phyloP scores from a whole-genome alignment of 768 basidiomycete species.

The Macrolepiota fuliginosa region DNA sequence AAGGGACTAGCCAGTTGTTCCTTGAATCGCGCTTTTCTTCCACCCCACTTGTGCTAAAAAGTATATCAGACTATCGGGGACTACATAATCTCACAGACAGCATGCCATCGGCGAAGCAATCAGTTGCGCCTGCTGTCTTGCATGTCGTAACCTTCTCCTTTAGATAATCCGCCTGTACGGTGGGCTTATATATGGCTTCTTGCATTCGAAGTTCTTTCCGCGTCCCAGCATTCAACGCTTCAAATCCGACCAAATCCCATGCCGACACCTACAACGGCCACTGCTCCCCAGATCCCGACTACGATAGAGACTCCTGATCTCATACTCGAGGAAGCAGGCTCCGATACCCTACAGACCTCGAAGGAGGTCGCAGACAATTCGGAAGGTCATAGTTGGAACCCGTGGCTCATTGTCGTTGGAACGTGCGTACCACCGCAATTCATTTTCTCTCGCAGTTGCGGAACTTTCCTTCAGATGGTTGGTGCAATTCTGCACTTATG shows the following conservation, averaged over 20 bases:
- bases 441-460: neutral
- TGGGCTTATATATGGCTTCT: constrained; percentile 21
- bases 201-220: neutral
- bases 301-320: neutral
- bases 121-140: constrained; percentile 1
- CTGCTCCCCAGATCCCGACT: neutral
- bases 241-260: neutral
- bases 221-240: neutral
- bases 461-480: constrained; percentile 30
- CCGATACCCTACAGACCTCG: neutral
- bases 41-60: neutral
- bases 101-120: neutral
- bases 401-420: constrained; percentile 42
- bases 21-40: neutral
- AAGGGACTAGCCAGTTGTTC: neutral
- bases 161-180: constrained; percentile 1
- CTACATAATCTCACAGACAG: neutral
- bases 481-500: constrained; percentile 45
- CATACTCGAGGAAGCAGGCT: neutral
- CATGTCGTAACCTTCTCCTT: constrained; percentile 10
- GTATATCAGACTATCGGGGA: neutral
- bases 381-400: neutral
- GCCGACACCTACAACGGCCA: neutral
- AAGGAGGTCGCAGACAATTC: neutral
- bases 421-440: constrained; percentile 30